Conservation (phyloP, 331 rosid species). For the Acacia pycnantha region DNA sequence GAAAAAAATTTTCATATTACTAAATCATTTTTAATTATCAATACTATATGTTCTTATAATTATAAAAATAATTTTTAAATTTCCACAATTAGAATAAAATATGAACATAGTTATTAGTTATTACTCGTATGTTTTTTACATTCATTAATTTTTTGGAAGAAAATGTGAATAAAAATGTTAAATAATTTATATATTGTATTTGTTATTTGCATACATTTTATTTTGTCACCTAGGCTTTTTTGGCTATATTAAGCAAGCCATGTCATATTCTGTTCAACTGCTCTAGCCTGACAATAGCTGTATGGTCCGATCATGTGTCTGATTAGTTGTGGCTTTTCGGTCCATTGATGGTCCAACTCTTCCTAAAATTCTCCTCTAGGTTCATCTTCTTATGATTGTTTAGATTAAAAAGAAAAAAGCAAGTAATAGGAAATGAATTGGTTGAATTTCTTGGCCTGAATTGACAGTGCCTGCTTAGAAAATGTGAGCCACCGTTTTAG, state of each 20-base stretch:
- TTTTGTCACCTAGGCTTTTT: not conserved
- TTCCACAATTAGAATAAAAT: not conserved
- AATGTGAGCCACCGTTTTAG: not conserved
- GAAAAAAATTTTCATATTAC: not conserved
- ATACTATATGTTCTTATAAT: not conserved
- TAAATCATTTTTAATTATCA: not conserved
- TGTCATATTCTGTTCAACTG: not conserved
- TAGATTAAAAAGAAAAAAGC: not conserved
- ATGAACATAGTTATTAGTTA: not conserved
- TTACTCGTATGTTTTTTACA: not conserved
- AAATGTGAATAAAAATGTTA: not conserved
- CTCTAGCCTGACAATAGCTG: not conserved
- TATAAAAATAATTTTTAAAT: not conserved
- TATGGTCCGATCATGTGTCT: not conserved
- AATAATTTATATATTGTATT: not conserved
- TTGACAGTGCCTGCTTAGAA: not conserved
- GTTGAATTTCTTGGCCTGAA: not conserved
- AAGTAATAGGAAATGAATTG: not conserved
- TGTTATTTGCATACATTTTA: not conserved
- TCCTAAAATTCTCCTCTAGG: not conserved
- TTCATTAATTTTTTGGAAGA: not conserved
- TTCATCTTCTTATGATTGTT: not conserved
- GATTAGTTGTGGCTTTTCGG: not conserved
- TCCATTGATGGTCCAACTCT: not conserved
- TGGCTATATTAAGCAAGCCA: not conserved